Conservation (phyloP, 192 early-diverging fungal genomes). For the Umbelopsis isabellina region DNA sequence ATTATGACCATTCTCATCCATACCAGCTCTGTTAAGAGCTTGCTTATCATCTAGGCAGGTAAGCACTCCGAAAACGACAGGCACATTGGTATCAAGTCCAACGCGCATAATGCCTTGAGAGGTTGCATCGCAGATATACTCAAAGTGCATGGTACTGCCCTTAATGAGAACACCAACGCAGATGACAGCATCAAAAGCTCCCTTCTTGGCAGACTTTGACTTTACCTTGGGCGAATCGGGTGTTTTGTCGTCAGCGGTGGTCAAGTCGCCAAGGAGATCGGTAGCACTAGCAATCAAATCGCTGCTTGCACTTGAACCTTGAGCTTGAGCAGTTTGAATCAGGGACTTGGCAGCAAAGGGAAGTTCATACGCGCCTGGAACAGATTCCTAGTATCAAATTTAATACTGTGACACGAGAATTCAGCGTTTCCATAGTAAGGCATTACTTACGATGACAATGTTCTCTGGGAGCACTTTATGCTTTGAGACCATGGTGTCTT, state of each 20-base stretch:
- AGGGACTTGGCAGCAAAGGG: conserved; percentile 86
- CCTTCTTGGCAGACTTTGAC: conserved; percentile 33
- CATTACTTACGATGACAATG: conserved; percentile 62
- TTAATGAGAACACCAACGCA: conserved; percentile 98
- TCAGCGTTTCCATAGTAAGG: background rate
- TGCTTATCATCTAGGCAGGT: conserved; percentile 95
- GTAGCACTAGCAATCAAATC: conserved; percentile 55
- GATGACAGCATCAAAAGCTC: conserved; percentile 87
- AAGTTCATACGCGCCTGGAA: conserved; percentile 94
- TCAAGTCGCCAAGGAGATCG: conserved; percentile 12
- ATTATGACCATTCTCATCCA: conserved; percentile 80
- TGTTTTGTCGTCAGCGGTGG: conserved; percentile 21
- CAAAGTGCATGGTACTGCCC: conserved; percentile 98
- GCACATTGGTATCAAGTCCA: conserved; percentile 82
- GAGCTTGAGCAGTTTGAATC: conserved; percentile 66
- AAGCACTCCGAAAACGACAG: conserved; percentile 95
- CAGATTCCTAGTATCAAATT: conserved; percentile 49
- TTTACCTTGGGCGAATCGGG: background rate
- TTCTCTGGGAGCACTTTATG: conserved; percentile 73
- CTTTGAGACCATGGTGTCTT: conserved; percentile 62
- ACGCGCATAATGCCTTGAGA: conserved; percentile 96
- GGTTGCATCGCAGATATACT: conserved; percentile 97
- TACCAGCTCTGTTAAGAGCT: conserved; percentile 78
- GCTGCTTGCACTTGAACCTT: conserved; percentile 57
- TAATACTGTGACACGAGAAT: background rate